These are phyloP conservation scores for Pythium insidiosum DNA, from an alignment of 352 stramenopile species.

Conservation along the genomic window DNA sequence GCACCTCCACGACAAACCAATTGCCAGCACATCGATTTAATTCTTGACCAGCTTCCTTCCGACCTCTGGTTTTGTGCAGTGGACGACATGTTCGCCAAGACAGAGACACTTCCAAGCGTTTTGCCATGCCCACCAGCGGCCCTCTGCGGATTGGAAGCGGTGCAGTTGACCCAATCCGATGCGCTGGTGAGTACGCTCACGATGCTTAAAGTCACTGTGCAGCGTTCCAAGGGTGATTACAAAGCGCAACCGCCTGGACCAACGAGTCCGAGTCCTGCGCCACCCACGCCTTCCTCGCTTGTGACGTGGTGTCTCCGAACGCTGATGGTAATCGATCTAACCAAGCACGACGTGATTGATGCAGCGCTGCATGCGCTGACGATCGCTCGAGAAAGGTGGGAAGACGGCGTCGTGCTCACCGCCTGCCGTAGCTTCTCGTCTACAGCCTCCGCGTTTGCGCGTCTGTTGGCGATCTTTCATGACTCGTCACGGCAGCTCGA, in stretches of 20 bases:
- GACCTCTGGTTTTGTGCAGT: slow-evolving; percentile 6
- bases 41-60: slow-evolving; percentile 7
- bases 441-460: too few species aligned
- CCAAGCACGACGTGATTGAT: background rate
- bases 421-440: slow-evolving; percentile 18
- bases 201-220: slow-evolving; percentile 5
- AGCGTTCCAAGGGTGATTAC: too few species aligned
- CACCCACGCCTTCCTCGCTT: background rate
- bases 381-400: slow-evolving; percentile 6
- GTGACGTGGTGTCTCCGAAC: slow-evolving; percentile 4
- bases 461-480: slow-evolving; percentile 33
- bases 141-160: too few species aligned
- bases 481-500: too few species aligned
- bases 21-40: background rate
- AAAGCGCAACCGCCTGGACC: too few species aligned
- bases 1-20: background rate
- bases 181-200: background rate
- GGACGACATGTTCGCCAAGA: slow-evolving; percentile 1
- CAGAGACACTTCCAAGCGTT: background rate
- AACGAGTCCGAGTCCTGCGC: background rate
- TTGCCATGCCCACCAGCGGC: too few species aligned
- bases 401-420: slow-evolving; percentile 21
- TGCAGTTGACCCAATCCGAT: too few species aligned
- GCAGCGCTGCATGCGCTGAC: slow-evolving; percentile 5
- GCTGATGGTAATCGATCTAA: background rate